A percentile compares a stretch with the other conserved stretches of the same genome.
These are phyloP conservation scores for Rhazya stricta DNA, from an alignment of 257 asterid species.

Conservation along the genomic window DNA sequence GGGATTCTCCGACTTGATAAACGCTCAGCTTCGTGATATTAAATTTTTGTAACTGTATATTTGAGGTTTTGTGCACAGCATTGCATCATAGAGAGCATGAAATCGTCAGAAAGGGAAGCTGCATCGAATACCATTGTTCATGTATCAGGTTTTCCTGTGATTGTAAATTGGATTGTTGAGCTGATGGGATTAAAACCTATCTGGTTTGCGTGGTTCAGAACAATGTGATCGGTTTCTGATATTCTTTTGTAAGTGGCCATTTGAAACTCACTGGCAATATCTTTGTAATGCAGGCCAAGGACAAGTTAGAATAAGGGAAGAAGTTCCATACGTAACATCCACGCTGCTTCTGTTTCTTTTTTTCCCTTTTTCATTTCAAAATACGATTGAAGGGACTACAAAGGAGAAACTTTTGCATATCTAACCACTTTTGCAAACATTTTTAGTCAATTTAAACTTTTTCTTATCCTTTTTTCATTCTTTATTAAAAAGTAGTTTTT, in stretches of 20 bases:
- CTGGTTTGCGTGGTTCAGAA: background rate
- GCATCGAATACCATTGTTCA: constrained; percentile 3
- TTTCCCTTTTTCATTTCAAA: no score
- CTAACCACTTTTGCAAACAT: no score
- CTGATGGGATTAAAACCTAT: background rate
- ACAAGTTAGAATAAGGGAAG: background rate
- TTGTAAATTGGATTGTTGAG: constrained; percentile 2
- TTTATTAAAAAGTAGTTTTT: no score
- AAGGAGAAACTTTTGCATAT: no score
- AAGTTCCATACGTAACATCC: background rate
- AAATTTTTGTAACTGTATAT: constrained; percentile 15
- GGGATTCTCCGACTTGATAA: constrained; percentile 1
- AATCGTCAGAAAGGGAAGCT: constrained; percentile 8
- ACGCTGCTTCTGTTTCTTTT: no score
- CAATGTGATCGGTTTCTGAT: background rate
- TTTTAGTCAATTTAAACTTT: no score
- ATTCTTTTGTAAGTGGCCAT: constrained; percentile 1
- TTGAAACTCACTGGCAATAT: background rate
- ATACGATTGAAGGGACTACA: no score
- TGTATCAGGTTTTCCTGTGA: constrained; percentile 10
- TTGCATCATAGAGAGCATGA: constrained; percentile 7
- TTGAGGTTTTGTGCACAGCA: constrained; percentile 10
- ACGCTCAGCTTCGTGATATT: constrained; percentile 3
- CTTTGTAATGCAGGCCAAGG: background rate
- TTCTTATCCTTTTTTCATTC: no score